These are phyloP conservation scores for Blastomyces silverae DNA, from an alignment of 2,329 filamentous ascomycete genomes.

Conservation along the genomic window DNA sequence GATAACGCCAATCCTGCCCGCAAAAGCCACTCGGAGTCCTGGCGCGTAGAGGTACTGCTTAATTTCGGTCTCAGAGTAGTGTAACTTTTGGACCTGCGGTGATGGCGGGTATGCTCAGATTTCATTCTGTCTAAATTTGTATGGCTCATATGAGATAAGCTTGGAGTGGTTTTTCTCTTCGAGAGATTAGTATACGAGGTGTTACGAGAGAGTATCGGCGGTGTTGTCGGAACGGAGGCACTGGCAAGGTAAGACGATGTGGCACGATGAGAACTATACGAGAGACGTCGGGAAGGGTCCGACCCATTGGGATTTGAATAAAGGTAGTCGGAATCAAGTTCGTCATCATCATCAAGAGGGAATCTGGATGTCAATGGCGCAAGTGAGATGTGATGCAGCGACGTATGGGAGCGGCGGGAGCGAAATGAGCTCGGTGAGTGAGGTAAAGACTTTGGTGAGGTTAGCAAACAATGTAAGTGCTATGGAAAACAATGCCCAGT, in stretches of 20 bases:
- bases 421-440: conserved; percentile 29
- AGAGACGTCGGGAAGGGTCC: conserved; percentile 26
- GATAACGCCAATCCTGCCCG: conserved; percentile 53
- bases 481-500: neutral
- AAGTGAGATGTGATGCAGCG: conserved; percentile 55
- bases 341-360: conserved; percentile 43
- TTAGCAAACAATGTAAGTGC: conserved; percentile 8
- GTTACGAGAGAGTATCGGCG: conserved; percentile 40
- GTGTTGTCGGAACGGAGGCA: conserved; percentile 38
- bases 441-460: conserved; percentile 14
- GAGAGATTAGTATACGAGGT: conserved; percentile 32
- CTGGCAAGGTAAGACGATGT: conserved; percentile 38
- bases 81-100: conserved; percentile 18
- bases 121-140: conserved; percentile 31
- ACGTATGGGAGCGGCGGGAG: conserved; percentile 52
- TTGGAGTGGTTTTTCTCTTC: conserved; percentile 32
- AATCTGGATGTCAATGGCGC: conserved; percentile 53
- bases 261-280: conserved; percentile 27
- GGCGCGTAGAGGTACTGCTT: conserved; percentile 18
- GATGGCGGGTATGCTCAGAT: conserved; percentile 26
- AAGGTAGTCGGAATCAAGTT: conserved; percentile 28
- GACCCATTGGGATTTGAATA: conserved; percentile 22
- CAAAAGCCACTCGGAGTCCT: conserved; percentile 53
- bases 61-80: conserved; percentile 14
- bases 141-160: conserved; percentile 32